Evolutionary conservation across 2,329 filamentous ascomycete species (phyloP).

Genomic region (Paecilomyces fulvus): DNA sequence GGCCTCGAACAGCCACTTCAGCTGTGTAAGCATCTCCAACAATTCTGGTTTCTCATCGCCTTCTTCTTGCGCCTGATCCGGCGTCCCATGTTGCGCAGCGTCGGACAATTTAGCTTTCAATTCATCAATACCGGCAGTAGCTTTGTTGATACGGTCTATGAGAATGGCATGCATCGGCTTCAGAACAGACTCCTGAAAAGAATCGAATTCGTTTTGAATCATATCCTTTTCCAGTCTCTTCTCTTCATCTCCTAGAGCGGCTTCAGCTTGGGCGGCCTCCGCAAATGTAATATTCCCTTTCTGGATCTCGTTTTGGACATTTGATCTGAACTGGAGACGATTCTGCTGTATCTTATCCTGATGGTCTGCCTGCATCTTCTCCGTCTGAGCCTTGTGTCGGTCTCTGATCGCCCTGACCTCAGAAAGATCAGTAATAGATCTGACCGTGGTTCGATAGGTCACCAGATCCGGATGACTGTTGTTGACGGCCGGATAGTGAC

Average conservation of each 20-base stretch:
- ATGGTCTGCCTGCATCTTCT: conserved; percentile 46
- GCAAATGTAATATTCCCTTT: conserved; percentile 72
- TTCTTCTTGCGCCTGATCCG: conserved; percentile 85
- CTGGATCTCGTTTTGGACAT: conserved; percentile 70
- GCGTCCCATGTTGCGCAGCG: conserved; percentile 58
- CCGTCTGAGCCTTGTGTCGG: conserved; percentile 42
- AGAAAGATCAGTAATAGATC: conserved; percentile 62
- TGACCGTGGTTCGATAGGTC: conserved; percentile 64
- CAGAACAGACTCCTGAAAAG: conserved; percentile 75
- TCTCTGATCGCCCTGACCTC: conserved; percentile 62
- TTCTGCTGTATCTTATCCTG: conserved; percentile 48
- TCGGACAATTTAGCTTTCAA: conserved; percentile 64
- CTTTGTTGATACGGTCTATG: conserved; percentile 62
- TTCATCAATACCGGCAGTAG: conserved; percentile 69
- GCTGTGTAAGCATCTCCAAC: conserved; percentile 82
- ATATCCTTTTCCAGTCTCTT: conserved; percentile 61
- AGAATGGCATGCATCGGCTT: conserved; percentile 74
- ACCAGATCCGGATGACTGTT: conserved; percentile 90
- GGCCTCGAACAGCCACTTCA: conserved; percentile 96
- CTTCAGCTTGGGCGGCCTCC: conserved; percentile 73
- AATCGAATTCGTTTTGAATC: conserved; percentile 72
- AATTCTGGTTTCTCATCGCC: conserved; percentile 92
- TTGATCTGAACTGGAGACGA: conserved; percentile 58
- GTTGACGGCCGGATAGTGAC: conserved; percentile 90
- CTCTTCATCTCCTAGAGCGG: conserved; percentile 64